A percentile compares a stretch with the other conserved stretches of the same genome.
Conservation (phyloP, 495 filamentous ascomycete species). For the Pyrenula massariospora region DNA sequence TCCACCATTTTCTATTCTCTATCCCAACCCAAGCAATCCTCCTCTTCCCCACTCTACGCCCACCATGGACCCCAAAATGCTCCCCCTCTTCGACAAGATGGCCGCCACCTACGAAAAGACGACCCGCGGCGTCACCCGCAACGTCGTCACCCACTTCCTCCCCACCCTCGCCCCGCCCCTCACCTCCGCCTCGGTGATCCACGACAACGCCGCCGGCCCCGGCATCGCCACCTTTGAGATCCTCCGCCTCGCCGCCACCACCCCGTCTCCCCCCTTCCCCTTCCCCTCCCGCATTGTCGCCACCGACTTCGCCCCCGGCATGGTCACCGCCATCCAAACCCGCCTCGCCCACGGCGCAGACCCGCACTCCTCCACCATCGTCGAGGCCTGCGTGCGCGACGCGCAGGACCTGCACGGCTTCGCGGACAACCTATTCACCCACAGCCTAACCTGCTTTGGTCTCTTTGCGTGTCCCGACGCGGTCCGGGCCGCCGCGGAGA, state of each 20-base stretch:
- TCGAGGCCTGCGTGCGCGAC: slow-evolving; percentile 1
- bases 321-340: slow-evolving; percentile 8
- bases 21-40: not conserved
- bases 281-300: slow-evolving; percentile 12
- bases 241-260: slow-evolving; percentile 3
- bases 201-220: slow-evolving; percentile 22
- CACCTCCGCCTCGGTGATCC: slow-evolving; percentile 12
- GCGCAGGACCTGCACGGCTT: not conserved
- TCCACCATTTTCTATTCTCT: no score
- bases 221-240: slow-evolving; percentile 8
- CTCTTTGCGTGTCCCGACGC: slow-evolving; percentile 20
- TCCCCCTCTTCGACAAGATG: not conserved
- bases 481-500: slow-evolving; percentile 12
- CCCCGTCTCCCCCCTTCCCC: not conserved
- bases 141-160: slow-evolving; percentile 12
- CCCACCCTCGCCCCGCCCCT: slow-evolving; percentile 14
- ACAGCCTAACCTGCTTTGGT: slow-evolving; percentile 25
- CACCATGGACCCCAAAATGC: not conserved
- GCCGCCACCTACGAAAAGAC: slow-evolving; percentile 1
- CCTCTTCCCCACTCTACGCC: not conserved
- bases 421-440: slow-evolving; percentile 19
- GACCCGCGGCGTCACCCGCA: slow-evolving; percentile 8
- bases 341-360: slow-evolving; percentile 10
- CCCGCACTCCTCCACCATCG: slow-evolving; percentile 4
- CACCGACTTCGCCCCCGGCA: slow-evolving; percentile 14